A percentile compares a stretch with the other conserved stretches of the same genome.
These are phyloP conservation scores for Cyberlindnera xylosilytica DNA, from an alignment of 805 yeast genomes.

Conservation along the genomic window DNA sequence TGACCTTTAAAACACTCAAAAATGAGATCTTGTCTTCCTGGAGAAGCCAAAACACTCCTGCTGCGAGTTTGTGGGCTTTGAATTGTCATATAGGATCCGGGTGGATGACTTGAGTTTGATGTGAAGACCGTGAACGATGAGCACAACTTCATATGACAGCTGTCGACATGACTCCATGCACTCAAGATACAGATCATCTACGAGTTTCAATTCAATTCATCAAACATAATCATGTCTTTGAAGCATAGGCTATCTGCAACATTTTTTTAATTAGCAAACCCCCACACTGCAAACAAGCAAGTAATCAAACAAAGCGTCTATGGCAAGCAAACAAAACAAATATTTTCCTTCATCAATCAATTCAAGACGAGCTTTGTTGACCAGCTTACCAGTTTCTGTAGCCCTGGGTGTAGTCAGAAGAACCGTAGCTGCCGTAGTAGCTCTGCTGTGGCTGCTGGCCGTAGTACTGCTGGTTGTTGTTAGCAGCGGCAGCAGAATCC, in stretches of 20 bases:
- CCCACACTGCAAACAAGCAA: not conserved
- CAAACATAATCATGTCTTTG: conserved; percentile 1
- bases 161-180: not conserved
- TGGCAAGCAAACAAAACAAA: not conserved
- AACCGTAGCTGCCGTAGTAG: conserved; percentile 19
- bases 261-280: not conserved
- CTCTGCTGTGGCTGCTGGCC: conserved; percentile 25
- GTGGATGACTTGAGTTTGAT: too few relatives aligned
- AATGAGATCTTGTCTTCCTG: too few relatives aligned
- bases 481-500: conserved; percentile 16
- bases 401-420: conserved; percentile 15
- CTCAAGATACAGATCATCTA: too few relatives aligned
- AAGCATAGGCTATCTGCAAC: not conserved
- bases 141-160: not conserved
- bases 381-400: conserved; percentile 14
- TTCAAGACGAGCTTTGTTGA: not conserved
- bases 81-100: too few relatives aligned
- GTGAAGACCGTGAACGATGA: too few relatives aligned
- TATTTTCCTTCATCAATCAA: not conserved
- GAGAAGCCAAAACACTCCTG: too few relatives aligned
- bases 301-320: not conserved
- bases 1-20: too few relatives aligned
- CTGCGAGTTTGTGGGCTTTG: too few relatives aligned
- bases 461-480: conserved; percentile 26
- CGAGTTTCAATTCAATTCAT: not conserved